A percentile compares a stretch with the other conserved stretches of the same genome.
phyloP scores from a whole-genome alignment of 805 yeast species.

The Blastobotrys mokoenaii region DNA sequence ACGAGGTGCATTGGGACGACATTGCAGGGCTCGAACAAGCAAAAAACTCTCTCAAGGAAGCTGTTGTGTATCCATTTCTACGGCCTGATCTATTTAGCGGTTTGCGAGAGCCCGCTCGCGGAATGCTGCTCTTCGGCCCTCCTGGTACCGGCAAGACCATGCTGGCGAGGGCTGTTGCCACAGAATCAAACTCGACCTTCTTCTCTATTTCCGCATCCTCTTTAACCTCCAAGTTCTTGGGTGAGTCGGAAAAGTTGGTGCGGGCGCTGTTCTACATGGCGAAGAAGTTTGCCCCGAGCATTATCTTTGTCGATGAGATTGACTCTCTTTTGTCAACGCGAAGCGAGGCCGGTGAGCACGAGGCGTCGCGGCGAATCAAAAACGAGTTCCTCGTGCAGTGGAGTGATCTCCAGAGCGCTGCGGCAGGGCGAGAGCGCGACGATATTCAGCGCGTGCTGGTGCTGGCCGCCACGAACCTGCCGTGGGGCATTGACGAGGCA shows the following conservation, averaged over 20 bases:
- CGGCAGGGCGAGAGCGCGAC: conserved; percentile 59
- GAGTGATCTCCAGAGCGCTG: conserved; percentile 85
- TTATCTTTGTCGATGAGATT: conserved; percentile 92
- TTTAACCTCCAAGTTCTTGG: conserved; percentile 70
- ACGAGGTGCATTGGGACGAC: conserved; percentile 90
- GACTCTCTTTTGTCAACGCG: conserved; percentile 82
- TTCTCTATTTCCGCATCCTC: conserved; percentile 88
- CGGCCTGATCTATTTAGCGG: conserved; percentile 91
- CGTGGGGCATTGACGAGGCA: conserved; percentile 97
- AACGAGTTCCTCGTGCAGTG: conserved; percentile 92
- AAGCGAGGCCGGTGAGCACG: conserved; percentile 70
- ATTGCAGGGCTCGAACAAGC: conserved; percentile 90
- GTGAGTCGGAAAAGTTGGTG: conserved; percentile 90
- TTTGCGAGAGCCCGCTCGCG: conserved; percentile 86
- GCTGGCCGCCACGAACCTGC: conserved; percentile 89
- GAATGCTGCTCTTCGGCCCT: conserved; percentile 95
- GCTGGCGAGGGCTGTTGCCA: conserved; percentile 95
- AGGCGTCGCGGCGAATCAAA: conserved; percentile 80
- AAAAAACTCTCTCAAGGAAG: conserved; percentile 80
- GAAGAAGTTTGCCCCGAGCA: conserved; percentile 78
- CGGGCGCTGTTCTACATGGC: conserved; percentile 82
- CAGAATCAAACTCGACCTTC: conserved; percentile 87
- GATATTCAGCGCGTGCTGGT: conserved; percentile 66
- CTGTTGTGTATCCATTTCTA: conserved; percentile 91
- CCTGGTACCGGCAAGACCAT: conserved; percentile 99